Evolutionary conservation across 129 eudicot species (phyloP).

Genomic region (Rutidosis leptorrhynchoides): DNA sequence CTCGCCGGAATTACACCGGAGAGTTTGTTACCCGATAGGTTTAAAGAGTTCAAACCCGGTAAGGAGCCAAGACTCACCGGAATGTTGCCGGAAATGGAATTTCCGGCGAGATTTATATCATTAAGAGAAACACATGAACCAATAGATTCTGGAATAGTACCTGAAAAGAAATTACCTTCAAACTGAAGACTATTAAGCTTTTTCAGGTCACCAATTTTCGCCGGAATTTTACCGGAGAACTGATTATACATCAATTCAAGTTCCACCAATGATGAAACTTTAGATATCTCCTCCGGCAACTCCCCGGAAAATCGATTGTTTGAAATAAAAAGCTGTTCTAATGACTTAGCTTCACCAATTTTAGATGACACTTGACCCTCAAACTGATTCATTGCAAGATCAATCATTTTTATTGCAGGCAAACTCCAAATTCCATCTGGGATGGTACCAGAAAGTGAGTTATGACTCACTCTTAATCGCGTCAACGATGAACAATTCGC

Average conservation of each 20-base stretch:
- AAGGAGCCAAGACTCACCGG: conserved; percentile 51
- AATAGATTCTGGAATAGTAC: conserved; percentile 53
- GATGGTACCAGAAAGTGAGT: conserved; percentile 31
- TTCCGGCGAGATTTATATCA: conserved; percentile 48
- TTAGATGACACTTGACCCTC: conserved; percentile 45
- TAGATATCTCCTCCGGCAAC: conserved; percentile 42
- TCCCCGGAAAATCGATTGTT: conserved; percentile 55
- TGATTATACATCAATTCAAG: conserved; percentile 47
- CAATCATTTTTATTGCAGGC: conserved; percentile 18
- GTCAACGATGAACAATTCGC: conserved; percentile 29
- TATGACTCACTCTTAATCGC: conserved; percentile 30
- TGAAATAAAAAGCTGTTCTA: conserved; percentile 48
- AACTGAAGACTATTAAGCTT: conserved; percentile 41
- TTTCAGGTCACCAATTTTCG: conserved; percentile 39
- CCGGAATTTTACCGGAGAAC: conserved; percentile 53
- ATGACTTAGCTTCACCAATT: conserved; percentile 47
- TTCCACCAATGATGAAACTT: conserved; percentile 46
- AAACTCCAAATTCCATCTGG: conserved; percentile 36
- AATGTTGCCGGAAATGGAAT: conserved; percentile 46
- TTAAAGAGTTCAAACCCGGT: conserved; percentile 49
- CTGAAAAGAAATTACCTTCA: conserved; percentile 47
- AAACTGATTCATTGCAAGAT: conserved; percentile 49
- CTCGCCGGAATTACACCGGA: conserved; percentile 55
- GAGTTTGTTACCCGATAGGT: conserved; percentile 54
- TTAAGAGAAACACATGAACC: conserved; percentile 55